phyloP scores from a whole-genome alignment of 2,329 filamentous ascomycete genomes.

The Grosmannia serpens region DNA sequence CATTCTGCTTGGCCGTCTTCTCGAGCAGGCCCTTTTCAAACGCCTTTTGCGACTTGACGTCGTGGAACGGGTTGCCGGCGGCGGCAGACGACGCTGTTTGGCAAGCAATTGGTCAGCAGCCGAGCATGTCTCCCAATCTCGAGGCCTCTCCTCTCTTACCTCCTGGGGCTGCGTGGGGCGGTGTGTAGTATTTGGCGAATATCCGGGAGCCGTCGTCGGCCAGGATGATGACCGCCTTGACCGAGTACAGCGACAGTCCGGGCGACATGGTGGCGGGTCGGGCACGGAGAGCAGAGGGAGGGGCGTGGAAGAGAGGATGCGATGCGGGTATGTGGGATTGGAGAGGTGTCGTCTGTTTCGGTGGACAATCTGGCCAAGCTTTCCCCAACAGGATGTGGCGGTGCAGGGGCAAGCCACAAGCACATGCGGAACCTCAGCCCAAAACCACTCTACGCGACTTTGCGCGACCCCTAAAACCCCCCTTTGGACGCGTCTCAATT shows the following conservation, averaged over 20 bases:
- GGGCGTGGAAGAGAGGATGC: background rate
- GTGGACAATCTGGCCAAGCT: background rate
- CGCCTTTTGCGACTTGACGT: slow-evolving; percentile 83
- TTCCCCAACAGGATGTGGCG: background rate
- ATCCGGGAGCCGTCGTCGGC: slow-evolving; percentile 84
- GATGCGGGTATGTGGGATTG: background rate
- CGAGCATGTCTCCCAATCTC: background rate
- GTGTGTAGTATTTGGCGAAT: slow-evolving; percentile 84
- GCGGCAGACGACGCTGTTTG: background rate
- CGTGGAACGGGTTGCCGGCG: slow-evolving; percentile 54
- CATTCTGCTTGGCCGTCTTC: slow-evolving; percentile 90
- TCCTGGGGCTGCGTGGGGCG: slow-evolving; percentile 36
- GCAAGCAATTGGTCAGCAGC: background rate
- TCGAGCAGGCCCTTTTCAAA: slow-evolving; percentile 94
- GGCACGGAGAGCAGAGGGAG: background rate
- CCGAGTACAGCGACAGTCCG: slow-evolving; percentile 15
- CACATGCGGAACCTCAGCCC: background rate
- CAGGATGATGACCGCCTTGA: slow-evolving; percentile 39
- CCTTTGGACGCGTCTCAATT: slow-evolving; percentile 14
- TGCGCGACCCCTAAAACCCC: slow-evolving; percentile 7
- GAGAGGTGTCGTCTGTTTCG: background rate
- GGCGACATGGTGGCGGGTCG: slow-evolving; percentile 12
- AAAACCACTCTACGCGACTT: slow-evolving; percentile 32
- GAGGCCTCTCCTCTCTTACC: background rate
- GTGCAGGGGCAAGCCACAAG: background rate